These are phyloP conservation scores for Blastobotrys terrestris DNA, from an alignment of 805 yeast genomes.

Conservation along the genomic window DNA sequence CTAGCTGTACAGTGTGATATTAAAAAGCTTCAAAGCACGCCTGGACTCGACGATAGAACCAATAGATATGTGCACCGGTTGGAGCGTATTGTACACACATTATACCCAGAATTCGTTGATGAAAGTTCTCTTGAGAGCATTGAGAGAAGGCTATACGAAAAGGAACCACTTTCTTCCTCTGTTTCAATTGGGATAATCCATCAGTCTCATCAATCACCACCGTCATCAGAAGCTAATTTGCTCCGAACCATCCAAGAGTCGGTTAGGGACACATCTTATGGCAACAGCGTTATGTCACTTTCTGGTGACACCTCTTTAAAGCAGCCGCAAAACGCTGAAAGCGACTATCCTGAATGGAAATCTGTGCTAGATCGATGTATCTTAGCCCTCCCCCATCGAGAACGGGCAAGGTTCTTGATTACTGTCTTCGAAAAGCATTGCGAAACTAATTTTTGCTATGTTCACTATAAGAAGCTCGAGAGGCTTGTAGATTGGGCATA, in stretches of 20 bases:
- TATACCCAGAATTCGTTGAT: background rate
- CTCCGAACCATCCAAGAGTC: slow-evolving; percentile 2
- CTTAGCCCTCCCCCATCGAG: background rate
- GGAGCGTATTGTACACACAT: slow-evolving; percentile 1
- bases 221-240: background rate
- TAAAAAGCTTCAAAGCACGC: background rate
- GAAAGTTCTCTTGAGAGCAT: background rate
- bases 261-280: background rate
- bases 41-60: background rate
- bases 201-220: background rate
- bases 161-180: background rate
- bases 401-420: background rate
- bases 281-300: no score
- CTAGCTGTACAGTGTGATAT: background rate
- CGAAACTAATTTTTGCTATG: slow-evolving; percentile 3
- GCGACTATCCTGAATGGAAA: background rate
- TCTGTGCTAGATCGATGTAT: background rate
- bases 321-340: background rate
- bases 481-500: background rate
- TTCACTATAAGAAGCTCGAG: background rate
- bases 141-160: background rate
- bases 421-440: slow-evolving; percentile 1
- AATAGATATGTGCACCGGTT: background rate
- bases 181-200: no score
- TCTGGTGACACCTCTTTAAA: no score